Evolutionary conservation across 192 early-diverging fungal genomes (phyloP).

Genomic region (Thamnidium elegans): DNA sequence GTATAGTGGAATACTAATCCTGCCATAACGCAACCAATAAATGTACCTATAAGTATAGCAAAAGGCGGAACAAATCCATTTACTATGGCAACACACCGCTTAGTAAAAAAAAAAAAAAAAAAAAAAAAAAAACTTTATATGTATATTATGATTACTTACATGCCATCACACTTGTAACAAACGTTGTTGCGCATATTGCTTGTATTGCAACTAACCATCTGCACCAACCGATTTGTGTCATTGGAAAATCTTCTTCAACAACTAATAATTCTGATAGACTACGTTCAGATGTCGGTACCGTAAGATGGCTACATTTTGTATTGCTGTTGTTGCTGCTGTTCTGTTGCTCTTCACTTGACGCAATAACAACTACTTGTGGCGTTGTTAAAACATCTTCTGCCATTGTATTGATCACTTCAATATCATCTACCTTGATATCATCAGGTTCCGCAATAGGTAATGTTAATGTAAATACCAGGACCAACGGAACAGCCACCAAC

Average conservation of each 20-base stretch:
- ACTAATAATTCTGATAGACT: conserved; percentile 4
- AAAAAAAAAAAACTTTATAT: background rate
- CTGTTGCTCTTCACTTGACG: background rate
- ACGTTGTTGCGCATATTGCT: conserved; percentile 49
- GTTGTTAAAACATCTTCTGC: conserved; percentile 15
- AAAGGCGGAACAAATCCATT: conserved; percentile 21
- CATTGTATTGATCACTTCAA: conserved; percentile 3
- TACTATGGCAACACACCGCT: conserved; percentile 11
- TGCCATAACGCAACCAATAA: conserved; percentile 32
- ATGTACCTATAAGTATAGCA: conserved; percentile 24
- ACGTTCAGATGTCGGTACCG: background rate
- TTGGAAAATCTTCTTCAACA: background rate
- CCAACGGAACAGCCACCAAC: conserved; percentile 49
- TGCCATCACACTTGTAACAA: conserved; percentile 40
- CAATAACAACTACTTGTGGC: conserved; percentile 1
- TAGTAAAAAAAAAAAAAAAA: background rate
- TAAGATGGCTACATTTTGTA: background rate
- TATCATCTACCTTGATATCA: conserved; percentile 30
- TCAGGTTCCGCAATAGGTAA: conserved; percentile 59
- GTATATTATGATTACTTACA: conserved; percentile 34
- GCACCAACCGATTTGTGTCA: conserved; percentile 44
- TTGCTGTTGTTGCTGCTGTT: background rate
- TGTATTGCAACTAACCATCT: conserved; percentile 54
- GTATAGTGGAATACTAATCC: conserved; percentile 26
- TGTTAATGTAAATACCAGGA: conserved; percentile 53